phyloP scores from a whole-genome alignment of 2,329 filamentous ascomycete genomes.

The Botrytis sinoallii region DNA sequence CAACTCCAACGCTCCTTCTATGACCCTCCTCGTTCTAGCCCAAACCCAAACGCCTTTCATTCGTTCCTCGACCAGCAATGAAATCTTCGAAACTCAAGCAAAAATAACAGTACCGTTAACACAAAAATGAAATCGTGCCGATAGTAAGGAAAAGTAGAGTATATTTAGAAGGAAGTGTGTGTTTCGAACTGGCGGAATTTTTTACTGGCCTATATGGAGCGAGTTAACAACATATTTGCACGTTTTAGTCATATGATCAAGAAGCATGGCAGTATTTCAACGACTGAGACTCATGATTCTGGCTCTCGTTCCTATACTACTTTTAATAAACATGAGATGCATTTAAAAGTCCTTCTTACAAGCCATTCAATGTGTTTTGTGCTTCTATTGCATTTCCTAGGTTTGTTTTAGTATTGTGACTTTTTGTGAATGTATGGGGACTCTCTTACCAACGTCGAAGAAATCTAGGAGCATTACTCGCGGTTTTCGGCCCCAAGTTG shows the following conservation, averaged over 20 bases:
- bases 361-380: constrained; percentile 33
- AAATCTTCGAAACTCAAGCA: neutral
- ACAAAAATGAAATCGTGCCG: neutral
- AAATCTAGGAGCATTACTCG: constrained; percentile 58
- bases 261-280: constrained; percentile 9
- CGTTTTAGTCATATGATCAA: neutral
- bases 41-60: neutral
- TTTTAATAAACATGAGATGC: neutral
- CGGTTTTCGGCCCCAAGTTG: constrained; percentile 47
- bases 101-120: neutral
- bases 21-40: neutral
- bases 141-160: neutral
- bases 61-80: neutral
- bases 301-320: constrained; percentile 17
- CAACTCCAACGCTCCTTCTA: neutral
- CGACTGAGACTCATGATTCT: constrained; percentile 20
- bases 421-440: neutral
- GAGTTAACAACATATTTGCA: neutral
- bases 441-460: constrained; percentile 45
- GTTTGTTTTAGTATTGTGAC: neutral
- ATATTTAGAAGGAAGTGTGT: neutral
- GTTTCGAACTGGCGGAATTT: neutral
- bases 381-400: constrained; percentile 35
- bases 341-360: constrained; percentile 19
- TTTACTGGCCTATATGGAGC: neutral